Conservation (phyloP, 1,284 basidiomycete species). For the Leucocoprinus gongylophorus region DNA sequence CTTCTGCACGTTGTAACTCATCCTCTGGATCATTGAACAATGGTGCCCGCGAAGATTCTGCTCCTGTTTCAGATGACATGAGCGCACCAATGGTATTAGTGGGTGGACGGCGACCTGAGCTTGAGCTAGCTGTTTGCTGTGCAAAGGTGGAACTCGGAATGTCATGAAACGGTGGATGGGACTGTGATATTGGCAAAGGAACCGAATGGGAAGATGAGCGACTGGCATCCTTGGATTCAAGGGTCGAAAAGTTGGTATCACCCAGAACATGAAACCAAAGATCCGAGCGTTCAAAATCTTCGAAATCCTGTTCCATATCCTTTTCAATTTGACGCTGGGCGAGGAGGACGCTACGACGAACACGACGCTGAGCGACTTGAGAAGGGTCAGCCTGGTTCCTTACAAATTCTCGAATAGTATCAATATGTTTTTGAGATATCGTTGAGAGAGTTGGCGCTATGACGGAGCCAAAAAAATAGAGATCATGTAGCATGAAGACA, state of each 20-base stretch:
- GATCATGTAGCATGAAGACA: slow-evolving; percentile 77
- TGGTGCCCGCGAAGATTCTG: slow-evolving; percentile 57
- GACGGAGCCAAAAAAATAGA: slow-evolving; percentile 69
- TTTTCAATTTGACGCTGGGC: slow-evolving; percentile 82
- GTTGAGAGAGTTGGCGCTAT: slow-evolving; percentile 54
- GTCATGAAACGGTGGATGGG: background rate
- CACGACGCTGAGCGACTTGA: slow-evolving; percentile 48
- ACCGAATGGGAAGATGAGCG: slow-evolving; percentile 19
- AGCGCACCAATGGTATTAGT: slow-evolving; percentile 60
- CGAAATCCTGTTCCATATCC: slow-evolving; percentile 89
- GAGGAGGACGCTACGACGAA: slow-evolving; percentile 72
- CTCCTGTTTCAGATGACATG: slow-evolving; percentile 46
- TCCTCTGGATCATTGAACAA: slow-evolving; percentile 76
- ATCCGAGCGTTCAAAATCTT: slow-evolving; percentile 80
- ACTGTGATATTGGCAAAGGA: slow-evolving; percentile 26
- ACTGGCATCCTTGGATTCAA: slow-evolving; percentile 25
- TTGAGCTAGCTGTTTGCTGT: slow-evolving; percentile 30
- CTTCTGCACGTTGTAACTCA: slow-evolving; percentile 53
- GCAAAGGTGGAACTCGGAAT: slow-evolving; percentile 20
- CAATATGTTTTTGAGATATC: slow-evolving; percentile 65
- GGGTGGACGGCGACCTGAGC: slow-evolving; percentile 26
- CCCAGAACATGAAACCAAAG: slow-evolving; percentile 85
- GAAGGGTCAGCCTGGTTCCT: slow-evolving; percentile 37
- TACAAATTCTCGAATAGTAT: slow-evolving; percentile 65
- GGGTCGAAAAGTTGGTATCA: slow-evolving; percentile 51